Percentiles rank a stretch among this genome's conserved stretches.
These are phyloP conservation scores for Metschnikowia borealis DNA, from an alignment of 805 yeast species.

Conservation along the genomic window DNA sequence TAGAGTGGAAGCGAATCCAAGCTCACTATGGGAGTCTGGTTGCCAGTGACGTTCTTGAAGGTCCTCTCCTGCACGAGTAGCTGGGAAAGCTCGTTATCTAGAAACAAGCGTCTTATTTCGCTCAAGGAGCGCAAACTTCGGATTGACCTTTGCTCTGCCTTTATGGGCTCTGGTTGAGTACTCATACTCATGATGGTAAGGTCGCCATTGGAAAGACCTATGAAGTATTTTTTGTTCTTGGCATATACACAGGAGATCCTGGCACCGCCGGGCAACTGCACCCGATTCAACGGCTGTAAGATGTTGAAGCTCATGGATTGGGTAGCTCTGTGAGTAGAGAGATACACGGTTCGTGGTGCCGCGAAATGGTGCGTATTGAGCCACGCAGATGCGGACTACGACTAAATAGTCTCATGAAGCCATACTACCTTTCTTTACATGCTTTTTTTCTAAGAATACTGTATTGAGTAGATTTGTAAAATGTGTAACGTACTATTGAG, in stretches of 20 bases:
- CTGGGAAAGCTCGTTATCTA: conserved; percentile 19
- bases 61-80: conserved; percentile 19
- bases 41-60: conserved; percentile 19
- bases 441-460: background rate
- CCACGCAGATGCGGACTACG: background rate
- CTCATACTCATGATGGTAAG: conserved; percentile 23
- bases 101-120: conserved; percentile 21
- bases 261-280: conserved; percentile 23
- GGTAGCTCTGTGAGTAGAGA: background rate
- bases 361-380: conserved; percentile 1
- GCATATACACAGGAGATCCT: conserved; percentile 25
- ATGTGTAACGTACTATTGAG: background rate
- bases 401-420: background rate
- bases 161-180: conserved; percentile 11
- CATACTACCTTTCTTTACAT: background rate
- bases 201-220: conserved; percentile 37
- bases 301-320: conserved; percentile 35
- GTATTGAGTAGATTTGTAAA: no score
- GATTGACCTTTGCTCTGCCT: conserved; percentile 10
- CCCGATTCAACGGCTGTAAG: conserved; percentile 34
- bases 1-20: conserved; percentile 16
- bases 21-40: conserved; percentile 17
- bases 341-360: background rate
- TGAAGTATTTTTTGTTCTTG: conserved; percentile 20
- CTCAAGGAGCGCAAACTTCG: conserved; percentile 23